phyloP scores from a whole-genome alignment of 2,329 filamentous ascomycete genomes.

The Colletotrichum sp. region DNA sequence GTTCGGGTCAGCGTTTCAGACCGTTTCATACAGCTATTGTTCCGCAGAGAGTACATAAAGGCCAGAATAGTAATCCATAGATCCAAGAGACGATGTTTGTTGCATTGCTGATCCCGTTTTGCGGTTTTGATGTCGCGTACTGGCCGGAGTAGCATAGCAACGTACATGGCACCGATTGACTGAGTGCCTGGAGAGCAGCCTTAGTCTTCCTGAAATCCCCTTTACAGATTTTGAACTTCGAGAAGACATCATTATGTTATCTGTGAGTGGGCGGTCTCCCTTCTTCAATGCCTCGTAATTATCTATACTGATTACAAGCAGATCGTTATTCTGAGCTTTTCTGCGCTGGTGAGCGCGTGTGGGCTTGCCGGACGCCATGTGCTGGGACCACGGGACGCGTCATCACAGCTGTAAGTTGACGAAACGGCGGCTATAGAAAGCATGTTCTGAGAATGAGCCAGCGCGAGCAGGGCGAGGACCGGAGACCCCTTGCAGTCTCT shows the following conservation, averaged over 20 bases:
- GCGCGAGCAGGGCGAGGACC: neutral
- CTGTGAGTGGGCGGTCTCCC: neutral
- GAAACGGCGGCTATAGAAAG: neutral
- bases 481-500: conserved; percentile 13
- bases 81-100: rapidly evolving
- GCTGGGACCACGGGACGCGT: neutral
- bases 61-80: neutral
- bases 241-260: neutral
- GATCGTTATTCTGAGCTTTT: neutral
- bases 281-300: neutral
- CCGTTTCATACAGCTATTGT: neutral
- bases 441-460: neutral
- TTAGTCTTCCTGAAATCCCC: neutral
- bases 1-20: neutral
- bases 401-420: neutral
- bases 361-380: neutral
- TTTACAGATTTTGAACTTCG: neutral
- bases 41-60: neutral
- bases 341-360: neutral
- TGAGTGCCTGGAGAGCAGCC: neutral
- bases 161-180: neutral
- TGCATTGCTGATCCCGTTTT: neutral
- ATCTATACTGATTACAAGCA: neutral
- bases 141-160: neutral
- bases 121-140: neutral